These are phyloP conservation scores for Calonectria fujianensis DNA, from an alignment of 2,329 filamentous ascomycete species.

Conservation along the genomic window DNA sequence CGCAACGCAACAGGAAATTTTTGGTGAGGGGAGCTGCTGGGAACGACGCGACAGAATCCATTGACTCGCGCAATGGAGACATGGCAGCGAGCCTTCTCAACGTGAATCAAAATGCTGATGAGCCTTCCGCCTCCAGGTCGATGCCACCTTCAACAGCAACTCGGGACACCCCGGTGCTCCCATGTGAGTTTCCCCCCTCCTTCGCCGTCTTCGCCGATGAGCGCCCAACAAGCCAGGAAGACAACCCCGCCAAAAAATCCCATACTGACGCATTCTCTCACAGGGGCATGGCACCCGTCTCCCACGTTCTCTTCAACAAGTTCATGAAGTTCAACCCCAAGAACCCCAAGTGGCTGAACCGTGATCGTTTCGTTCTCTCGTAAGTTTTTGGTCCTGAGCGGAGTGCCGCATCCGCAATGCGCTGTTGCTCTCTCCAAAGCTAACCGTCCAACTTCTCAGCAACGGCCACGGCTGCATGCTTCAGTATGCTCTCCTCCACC, in stretches of 20 bases:
- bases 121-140: constrained; percentile 77
- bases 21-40: constrained; percentile 40
- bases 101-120: constrained; percentile 50
- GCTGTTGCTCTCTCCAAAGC: constrained; percentile 25
- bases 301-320: constrained; percentile 98
- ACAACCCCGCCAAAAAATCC: constrained; percentile 31
- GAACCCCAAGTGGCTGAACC: constrained; percentile 97
- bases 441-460: constrained; percentile 66
- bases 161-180: constrained; percentile 99
- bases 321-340: constrained; percentile 99
- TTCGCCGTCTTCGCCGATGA: constrained; percentile 42
- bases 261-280: constrained; percentile 57
- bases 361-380: constrained; percentile 99
- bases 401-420: constrained; percentile 12
- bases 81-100: constrained; percentile 3
- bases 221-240: constrained; percentile 17
- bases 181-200: constrained; percentile 76
- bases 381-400: constrained; percentile 72
- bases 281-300: constrained; percentile 91
- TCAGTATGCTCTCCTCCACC: constrained; percentile 97
- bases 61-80: not conserved
- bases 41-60: not conserved
- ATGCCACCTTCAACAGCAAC: constrained; percentile 97
- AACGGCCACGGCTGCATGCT: constrained; percentile 99
- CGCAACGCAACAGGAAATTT: constrained; percentile 39